Evolutionary conservation across 2,329 filamentous ascomycete genomes (phyloP).

Genomic region (Monosporascus sp.): DNA sequence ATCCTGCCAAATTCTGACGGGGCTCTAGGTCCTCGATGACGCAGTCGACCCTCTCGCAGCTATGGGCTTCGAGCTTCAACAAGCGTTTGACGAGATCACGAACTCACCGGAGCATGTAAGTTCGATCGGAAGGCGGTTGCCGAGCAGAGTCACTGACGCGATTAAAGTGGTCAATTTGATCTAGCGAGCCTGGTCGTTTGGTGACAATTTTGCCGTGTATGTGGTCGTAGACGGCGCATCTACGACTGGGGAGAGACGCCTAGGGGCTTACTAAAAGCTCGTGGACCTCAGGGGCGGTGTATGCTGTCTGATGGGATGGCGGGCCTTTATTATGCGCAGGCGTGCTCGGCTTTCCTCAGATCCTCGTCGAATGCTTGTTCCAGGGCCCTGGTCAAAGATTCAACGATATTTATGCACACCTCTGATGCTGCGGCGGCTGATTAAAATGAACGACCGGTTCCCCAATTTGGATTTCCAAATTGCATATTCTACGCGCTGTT

Average conservation of each 20-base stretch:
- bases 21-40: conserved; percentile 29
- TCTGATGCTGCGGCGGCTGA: no score
- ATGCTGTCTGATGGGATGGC: no score
- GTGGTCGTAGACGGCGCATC: background rate
- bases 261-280: no score
- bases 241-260: background rate
- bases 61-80: conserved; percentile 29
- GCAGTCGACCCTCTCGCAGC: conserved; percentile 23
- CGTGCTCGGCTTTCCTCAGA: no score
- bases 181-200: background rate
- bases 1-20: conserved; percentile 12
- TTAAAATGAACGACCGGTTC: no score
- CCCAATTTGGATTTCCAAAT: no score
- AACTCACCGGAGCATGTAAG: conserved; percentile 30
- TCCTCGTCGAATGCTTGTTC: no score
- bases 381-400: no score
- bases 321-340: no score
- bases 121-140: background rate
- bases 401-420: no score
- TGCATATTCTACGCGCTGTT: no score
- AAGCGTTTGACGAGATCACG: conserved; percentile 28
- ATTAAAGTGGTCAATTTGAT: background rate
- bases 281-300: no score
- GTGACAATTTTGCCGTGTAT: background rate
- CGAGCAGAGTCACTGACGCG: background rate